Percentiles rank a stretch among this genome's conserved stretches.
Conservation (phyloP, 2,329 filamentous ascomycete species). For the Fonsecaea multimorphosa region DNA sequence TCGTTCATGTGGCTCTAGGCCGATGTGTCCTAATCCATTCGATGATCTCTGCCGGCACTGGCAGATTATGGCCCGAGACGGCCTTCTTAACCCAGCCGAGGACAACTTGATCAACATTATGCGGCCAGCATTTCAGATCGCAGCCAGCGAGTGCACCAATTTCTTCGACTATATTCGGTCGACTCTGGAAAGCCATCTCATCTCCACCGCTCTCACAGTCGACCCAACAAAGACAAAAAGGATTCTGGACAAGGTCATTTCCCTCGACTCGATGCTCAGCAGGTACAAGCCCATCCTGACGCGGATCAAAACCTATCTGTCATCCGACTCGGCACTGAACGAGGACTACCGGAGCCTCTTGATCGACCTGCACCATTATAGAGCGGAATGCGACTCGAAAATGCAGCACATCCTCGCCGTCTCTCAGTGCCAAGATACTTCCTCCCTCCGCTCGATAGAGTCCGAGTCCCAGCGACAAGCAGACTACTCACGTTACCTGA, state of each 20-base stretch:
- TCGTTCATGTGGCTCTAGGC: conserved; percentile 29
- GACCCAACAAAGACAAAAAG: conserved; percentile 29
- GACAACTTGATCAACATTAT: conserved; percentile 30
- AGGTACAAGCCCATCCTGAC: conserved; percentile 36
- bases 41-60: conserved; percentile 37
- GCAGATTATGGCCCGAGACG: conserved; percentile 33
- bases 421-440: conserved; percentile 30
- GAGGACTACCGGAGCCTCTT: conserved; percentile 34
- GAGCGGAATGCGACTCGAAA: conserved; percentile 34
- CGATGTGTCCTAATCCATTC: conserved; percentile 34
- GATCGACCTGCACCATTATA: conserved; percentile 36
- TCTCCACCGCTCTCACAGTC: conserved; percentile 27
- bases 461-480: conserved; percentile 30
- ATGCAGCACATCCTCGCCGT: conserved; percentile 37
- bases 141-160: conserved; percentile 34
- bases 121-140: conserved; percentile 36
- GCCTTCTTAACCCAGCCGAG: conserved; percentile 23
- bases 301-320: conserved; percentile 31
- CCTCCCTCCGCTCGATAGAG: conserved; percentile 25
- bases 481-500: conserved; percentile 35
- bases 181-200: conserved; percentile 30
- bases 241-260: conserved; percentile 31
- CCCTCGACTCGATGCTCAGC: conserved; percentile 34
- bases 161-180: conserved; percentile 36
- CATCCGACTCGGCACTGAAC: conserved; percentile 26